A percentile compares a stretch with the other conserved stretches of the same genome.
Evolutionary conservation across 208 protist species (phyloP).

Genomic region (Trichomonas gallinae): DNA sequence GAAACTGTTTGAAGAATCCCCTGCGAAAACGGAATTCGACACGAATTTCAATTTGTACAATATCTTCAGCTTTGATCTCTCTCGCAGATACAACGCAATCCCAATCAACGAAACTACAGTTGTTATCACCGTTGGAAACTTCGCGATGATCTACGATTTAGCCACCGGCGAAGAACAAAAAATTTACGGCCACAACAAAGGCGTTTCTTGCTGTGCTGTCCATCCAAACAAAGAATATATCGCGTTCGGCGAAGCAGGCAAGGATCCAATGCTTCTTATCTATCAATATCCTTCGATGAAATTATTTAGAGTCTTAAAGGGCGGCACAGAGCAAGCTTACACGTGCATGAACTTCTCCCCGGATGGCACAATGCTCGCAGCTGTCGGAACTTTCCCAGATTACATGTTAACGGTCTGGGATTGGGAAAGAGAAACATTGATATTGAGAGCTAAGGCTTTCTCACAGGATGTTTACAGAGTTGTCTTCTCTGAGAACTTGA

Average conservation of each 20-base stretch:
- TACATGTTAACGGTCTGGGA: conserved; percentile 84
- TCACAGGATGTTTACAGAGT: conserved; percentile 72
- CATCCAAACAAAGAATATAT: conserved; percentile 23
- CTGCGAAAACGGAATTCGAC: neutral
- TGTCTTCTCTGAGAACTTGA: conserved; percentile 68
- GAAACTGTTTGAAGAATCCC: neutral
- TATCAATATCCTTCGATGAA: conserved; percentile 30
- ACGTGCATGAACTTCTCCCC: conserved; percentile 61
- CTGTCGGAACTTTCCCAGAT: conserved; percentile 73
- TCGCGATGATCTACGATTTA: neutral
- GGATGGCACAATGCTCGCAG: conserved; percentile 67
- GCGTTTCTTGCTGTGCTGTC: conserved; percentile 16
- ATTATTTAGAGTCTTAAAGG: conserved; percentile 48
- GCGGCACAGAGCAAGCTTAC: conserved; percentile 63
- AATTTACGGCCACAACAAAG: conserved; percentile 20
- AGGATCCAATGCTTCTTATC: conserved; percentile 20
- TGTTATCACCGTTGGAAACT: conserved; percentile 13
- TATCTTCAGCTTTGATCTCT: neutral
- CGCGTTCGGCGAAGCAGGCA: conserved; percentile 24
- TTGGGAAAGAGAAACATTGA: conserved; percentile 62
- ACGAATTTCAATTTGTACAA: neutral
- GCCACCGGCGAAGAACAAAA: neutral
- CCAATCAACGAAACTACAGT: neutral
- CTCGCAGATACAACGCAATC: neutral
- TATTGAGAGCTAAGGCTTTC: conserved; percentile 82